These are phyloP conservation scores for Hypoxylon trugodes DNA, from an alignment of 495 filamentous ascomycete species.

Conservation along the genomic window DNA sequence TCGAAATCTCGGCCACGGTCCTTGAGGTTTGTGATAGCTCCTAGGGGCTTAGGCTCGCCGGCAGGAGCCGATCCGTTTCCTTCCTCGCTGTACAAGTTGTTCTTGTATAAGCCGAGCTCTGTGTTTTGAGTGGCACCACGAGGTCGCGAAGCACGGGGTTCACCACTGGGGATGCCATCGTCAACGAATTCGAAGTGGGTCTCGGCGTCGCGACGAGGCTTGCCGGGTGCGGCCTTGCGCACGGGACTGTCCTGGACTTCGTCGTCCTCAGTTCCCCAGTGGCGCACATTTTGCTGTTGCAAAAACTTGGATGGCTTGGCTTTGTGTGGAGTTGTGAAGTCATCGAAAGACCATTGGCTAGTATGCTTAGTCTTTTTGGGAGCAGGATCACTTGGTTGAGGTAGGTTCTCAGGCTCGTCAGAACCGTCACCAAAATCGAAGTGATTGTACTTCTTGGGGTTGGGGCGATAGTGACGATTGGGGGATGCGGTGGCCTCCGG, in stretches of 20 bases:
- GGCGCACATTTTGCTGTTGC: slow-evolving; percentile 63
- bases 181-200: slow-evolving; percentile 80
- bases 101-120: slow-evolving; percentile 77
- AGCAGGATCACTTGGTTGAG: slow-evolving; percentile 47
- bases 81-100: slow-evolving; percentile 71
- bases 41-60: slow-evolving; percentile 52
- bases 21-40: slow-evolving; percentile 70
- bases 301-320: slow-evolving; percentile 52
- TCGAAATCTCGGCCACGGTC: slow-evolving; percentile 78
- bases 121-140: slow-evolving; percentile 65
- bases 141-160: slow-evolving; percentile 47
- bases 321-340: slow-evolving; percentile 84
- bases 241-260: slow-evolving; percentile 66
- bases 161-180: slow-evolving; percentile 43
- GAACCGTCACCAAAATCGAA: slow-evolving; percentile 82
- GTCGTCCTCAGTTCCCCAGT: slow-evolving; percentile 77
- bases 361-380: slow-evolving; percentile 66
- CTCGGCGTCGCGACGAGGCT: slow-evolving; percentile 80
- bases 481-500: slow-evolving; percentile 47
- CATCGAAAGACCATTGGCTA: slow-evolving; percentile 84
- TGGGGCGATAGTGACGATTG: slow-evolving; percentile 62
- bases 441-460: slow-evolving; percentile 83
- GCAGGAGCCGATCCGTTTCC: slow-evolving; percentile 40
- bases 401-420: slow-evolving; percentile 52
- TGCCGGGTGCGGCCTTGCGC: slow-evolving; percentile 61